A percentile compares a stretch with the other conserved stretches of the same genome.
phyloP scores from a whole-genome alignment of 2,329 filamentous ascomycete genomes.

The Davidsoniella virescens region DNA sequence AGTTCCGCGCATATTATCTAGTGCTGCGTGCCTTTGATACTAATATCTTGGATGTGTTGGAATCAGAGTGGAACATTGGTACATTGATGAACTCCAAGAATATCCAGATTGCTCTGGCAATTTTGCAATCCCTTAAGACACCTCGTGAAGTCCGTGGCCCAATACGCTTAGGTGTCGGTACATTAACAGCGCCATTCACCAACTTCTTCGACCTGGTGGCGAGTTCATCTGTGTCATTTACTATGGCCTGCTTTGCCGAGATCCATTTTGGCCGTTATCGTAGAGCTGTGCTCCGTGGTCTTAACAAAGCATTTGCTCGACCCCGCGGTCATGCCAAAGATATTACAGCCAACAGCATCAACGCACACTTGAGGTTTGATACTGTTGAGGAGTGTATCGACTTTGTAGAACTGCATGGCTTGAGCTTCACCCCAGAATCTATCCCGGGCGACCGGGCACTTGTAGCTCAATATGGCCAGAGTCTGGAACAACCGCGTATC shows the following conservation, averaged over 20 bases:
- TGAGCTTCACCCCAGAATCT: constrained; percentile 30
- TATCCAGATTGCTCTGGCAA: constrained; percentile 43
- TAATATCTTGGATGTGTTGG: constrained; percentile 34
- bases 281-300: constrained; percentile 37
- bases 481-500: constrained; percentile 32
- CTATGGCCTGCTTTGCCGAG: constrained; percentile 53
- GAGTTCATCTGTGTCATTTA: constrained; percentile 42
- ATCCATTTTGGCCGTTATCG: constrained; percentile 48
- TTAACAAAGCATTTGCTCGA: constrained; percentile 38
- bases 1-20: constrained; percentile 50
- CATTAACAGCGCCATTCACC: constrained; percentile 23
- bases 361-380: constrained; percentile 48
- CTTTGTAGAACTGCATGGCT: constrained; percentile 43
- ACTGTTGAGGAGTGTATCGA: constrained; percentile 47
- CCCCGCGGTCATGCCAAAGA: constrained; percentile 42
- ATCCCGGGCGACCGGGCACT: constrained; percentile 19
- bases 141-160: constrained; percentile 41
- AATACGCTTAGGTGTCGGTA: constrained; percentile 26
- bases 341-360: constrained; percentile 39
- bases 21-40: constrained; percentile 44
- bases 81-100: constrained; percentile 39
- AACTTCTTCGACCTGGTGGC: constrained; percentile 46
- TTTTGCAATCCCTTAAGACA: constrained; percentile 45
- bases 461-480: constrained; percentile 22
- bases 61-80: constrained; percentile 39